These are phyloP conservation scores for Crataegus laevigata DNA, from an alignment of 306 rosid species.

Conservation along the genomic window DNA sequence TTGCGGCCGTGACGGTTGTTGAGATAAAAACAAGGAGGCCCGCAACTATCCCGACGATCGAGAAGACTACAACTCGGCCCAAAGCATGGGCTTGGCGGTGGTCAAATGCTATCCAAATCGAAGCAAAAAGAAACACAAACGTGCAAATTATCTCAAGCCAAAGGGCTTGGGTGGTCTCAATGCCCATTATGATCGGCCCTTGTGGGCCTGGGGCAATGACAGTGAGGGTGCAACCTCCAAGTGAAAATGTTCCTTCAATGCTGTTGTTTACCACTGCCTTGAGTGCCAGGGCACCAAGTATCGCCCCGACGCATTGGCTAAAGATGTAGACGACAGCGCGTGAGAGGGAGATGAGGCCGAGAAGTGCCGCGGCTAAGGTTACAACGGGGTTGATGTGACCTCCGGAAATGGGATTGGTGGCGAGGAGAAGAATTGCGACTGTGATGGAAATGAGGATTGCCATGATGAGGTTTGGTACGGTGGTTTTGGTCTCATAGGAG, in stretches of 20 bases:
- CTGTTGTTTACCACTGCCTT: slow-evolving; percentile 26
- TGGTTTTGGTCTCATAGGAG: slow-evolving; percentile 20
- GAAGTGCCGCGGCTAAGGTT: slow-evolving; percentile 16
- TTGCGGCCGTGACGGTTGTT: not conserved
- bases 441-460: slow-evolving; percentile 19
- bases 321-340: slow-evolving; percentile 33
- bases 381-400: slow-evolving; percentile 34
- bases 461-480: slow-evolving; percentile 26
- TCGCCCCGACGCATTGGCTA: slow-evolving; percentile 23
- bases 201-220: slow-evolving; percentile 28
- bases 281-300: slow-evolving; percentile 37
- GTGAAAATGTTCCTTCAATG: slow-evolving; percentile 19
- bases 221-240: slow-evolving; percentile 40
- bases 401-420: slow-evolving; percentile 26
- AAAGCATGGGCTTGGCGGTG: slow-evolving; percentile 20
- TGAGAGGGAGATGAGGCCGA: slow-evolving; percentile 29
- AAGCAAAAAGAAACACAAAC: slow-evolving; percentile 29
- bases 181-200: slow-evolving; percentile 16
- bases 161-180: slow-evolving; percentile 22
- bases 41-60: slow-evolving; percentile 18
- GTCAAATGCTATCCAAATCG: slow-evolving; percentile 38
- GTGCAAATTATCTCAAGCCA: slow-evolving; percentile 32
- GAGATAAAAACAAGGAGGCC: slow-evolving; percentile 31
- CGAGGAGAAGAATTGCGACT: slow-evolving; percentile 20
- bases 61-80: slow-evolving; percentile 15